Conservation (phyloP, 306 rosid species). For the Macrotyloma uniflorum region DNA sequence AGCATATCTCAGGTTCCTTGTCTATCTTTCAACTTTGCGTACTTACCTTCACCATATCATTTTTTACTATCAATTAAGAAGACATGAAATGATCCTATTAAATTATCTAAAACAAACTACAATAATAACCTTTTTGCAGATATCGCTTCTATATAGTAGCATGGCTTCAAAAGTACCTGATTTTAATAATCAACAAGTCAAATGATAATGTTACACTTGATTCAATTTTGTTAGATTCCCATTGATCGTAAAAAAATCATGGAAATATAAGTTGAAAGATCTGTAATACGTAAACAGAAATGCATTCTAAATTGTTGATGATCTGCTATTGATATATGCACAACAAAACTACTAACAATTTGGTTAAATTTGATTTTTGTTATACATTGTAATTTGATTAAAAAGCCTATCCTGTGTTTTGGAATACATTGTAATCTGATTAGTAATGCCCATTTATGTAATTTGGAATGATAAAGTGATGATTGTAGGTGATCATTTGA, state of each 20-base stretch:
- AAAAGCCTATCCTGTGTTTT: not conserved
- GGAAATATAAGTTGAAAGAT: no score
- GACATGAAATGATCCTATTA: not conserved
- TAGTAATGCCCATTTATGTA: not conserved
- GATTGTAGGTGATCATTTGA: not conserved
- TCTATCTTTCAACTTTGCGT: not conserved
- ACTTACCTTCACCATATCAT: not conserved
- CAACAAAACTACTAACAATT: no score
- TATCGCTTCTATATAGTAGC: not conserved
- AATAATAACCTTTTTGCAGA: not conserved
- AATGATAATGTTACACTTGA: no score
- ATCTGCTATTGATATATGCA: no score
- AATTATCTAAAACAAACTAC: not conserved
- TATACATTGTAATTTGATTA: not conserved
- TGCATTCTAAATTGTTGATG: no score
- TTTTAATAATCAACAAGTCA: not conserved
- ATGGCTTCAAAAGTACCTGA: not conserved
- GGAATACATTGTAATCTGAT: not conserved
- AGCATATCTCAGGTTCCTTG: slow-evolving; percentile 27
- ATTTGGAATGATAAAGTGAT: not conserved
- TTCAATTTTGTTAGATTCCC: no score
- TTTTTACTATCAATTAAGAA: not conserved
- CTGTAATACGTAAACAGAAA: no score
- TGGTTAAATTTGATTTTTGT: no score
- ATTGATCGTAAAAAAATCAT: no score